These are phyloP conservation scores for Rhizopogon vesiculosus DNA, from an alignment of 768 basidiomycete species.

Conservation along the genomic window DNA sequence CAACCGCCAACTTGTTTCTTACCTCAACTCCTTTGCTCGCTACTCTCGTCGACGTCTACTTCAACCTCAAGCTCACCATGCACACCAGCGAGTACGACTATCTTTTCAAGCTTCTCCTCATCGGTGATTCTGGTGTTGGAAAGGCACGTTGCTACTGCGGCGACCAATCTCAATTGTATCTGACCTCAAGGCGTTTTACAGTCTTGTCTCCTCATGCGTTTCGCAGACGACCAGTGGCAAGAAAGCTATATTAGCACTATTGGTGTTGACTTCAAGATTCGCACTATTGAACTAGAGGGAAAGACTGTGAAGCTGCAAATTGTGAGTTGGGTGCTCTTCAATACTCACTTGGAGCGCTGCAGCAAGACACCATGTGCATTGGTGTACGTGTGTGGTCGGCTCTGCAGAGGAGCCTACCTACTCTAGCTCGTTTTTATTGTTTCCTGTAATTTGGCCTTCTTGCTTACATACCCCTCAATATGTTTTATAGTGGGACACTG, in stretches of 20 bases:
- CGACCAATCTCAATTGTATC: conserved; percentile 9
- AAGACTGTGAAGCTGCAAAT: conserved; percentile 99
- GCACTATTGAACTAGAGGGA: conserved; percentile 97
- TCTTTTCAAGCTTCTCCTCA: conserved; percentile 94
- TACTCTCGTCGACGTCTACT: conserved; percentile 9
- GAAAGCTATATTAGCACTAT: conserved; percentile 97
- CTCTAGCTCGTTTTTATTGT: neutral
- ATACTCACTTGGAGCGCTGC: conserved; percentile 1
- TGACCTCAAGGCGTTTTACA: conserved; percentile 35
- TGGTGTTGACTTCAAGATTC: conserved; percentile 98
- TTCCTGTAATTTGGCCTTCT: conserved; percentile 7
- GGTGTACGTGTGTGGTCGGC: neutral
- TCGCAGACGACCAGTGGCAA: conserved; percentile 96
- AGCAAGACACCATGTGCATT: neutral
- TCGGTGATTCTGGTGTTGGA: conserved; percentile 94
- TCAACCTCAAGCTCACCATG: conserved; percentile 42
- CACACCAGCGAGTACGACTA: conserved; percentile 94
- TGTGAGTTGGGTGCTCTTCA: conserved; percentile 45
- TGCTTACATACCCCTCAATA: conserved; percentile 22
- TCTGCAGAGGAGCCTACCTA: neutral
- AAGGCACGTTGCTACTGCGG: conserved; percentile 48
- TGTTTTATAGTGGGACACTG: conserved; percentile 82
- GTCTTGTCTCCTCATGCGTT: conserved; percentile 90
- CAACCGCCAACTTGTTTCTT: conserved; percentile 32
- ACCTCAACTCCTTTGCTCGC: conserved; percentile 23